phyloP scores from a whole-genome alignment of 495 filamentous ascomycete species.

The Aspergillus olivimuriae region DNA sequence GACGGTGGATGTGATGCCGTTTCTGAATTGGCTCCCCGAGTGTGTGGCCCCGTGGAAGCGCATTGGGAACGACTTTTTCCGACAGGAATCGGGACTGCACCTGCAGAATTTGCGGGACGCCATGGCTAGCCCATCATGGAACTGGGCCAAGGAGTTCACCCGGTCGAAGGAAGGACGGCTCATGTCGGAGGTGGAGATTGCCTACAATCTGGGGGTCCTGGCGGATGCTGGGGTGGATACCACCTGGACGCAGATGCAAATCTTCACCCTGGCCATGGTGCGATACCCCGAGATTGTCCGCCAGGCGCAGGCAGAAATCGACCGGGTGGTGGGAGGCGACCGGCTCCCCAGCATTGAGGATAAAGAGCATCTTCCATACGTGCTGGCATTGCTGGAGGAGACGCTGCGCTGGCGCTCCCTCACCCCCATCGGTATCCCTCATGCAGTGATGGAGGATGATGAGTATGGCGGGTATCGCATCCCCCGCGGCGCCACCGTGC shows the following conservation, averaged over 20 bases:
- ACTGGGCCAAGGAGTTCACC: conserved; percentile 1
- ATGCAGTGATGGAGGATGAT: conserved; percentile 48
- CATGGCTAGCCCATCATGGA: neutral
- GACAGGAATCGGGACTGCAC: neutral
- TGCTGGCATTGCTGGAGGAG: conserved; percentile 55
- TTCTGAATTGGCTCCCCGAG: conserved; percentile 37
- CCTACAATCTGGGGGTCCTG: conserved; percentile 28
- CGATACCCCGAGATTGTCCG: conserved; percentile 8
- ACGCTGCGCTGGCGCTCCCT: conserved; percentile 54
- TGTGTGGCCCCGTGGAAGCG: conserved; percentile 45
- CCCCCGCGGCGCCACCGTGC: conserved; percentile 45
- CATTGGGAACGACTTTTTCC: conserved; percentile 20
- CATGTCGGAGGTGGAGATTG: conserved; percentile 18
- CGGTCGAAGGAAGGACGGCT: neutral
- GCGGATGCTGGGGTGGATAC: conserved; percentile 31
- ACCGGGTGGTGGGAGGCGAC: conserved; percentile 25
- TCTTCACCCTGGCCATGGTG: conserved; percentile 22
- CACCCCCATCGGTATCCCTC: conserved; percentile 49
- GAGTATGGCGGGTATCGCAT: conserved; percentile 51
- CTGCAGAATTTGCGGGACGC: neutral
- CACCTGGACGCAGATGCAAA: conserved; percentile 19
- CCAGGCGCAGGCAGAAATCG: conserved; percentile 22
- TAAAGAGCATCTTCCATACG: conserved; percentile 33
- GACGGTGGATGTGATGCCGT: conserved; percentile 33
- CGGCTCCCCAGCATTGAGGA: conserved; percentile 44